Base-by-base conservation (phyloP, 140 eudicot genomes). In the Bidens hawaiensis region DNA sequence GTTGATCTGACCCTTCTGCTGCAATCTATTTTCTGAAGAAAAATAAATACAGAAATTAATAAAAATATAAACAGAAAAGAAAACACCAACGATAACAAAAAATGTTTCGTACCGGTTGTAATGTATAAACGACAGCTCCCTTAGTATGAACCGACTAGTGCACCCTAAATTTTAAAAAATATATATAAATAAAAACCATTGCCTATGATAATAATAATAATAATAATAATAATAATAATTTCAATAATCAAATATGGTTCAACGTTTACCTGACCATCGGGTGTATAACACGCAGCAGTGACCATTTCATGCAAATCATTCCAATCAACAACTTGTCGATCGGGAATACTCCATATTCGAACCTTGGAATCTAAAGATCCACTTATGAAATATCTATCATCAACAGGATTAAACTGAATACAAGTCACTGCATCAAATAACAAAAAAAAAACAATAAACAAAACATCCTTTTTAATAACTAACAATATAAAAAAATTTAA, bases 181-280 rank as follows among this genome's bases (percentile, higher is more conserved):
- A 69, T 31, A 72, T 40, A 65, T 49, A 30, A 52, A 55, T 50
- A 49, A 12, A 23, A 56, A n/a, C 55, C 6, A 17, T 60, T 17
- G 46, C 41, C 43, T 38, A 23, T 47, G 47, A 26, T 30, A 8
- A 54, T 52, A 48, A 49, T n/a, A 34, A 59, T 48, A 57, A 75
- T 49, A 22, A 16, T 14, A 47, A 45, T 23, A 33, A 15, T 10
- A 1, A 60, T 13, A 31, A 67, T 27, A 11, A 38, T 17, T n/a
- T n/a, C n/a, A n/a, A n/a, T n/a, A 49, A 55, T 51, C 50, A 43
- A 17, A 17, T 34, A 26, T 51, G 69, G 71, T 31, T 77, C 80
- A 67, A 93, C n/a, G n/a, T n/a, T n/a, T n/a, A n/a, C 99, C 99
- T 93, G 96, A 51, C 99, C 99, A 76, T 93, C 99, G 5, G 99